Base-by-base conservation (phyloP, 305 asterid species). In the Stenogyne calaminthoides region DNA sequence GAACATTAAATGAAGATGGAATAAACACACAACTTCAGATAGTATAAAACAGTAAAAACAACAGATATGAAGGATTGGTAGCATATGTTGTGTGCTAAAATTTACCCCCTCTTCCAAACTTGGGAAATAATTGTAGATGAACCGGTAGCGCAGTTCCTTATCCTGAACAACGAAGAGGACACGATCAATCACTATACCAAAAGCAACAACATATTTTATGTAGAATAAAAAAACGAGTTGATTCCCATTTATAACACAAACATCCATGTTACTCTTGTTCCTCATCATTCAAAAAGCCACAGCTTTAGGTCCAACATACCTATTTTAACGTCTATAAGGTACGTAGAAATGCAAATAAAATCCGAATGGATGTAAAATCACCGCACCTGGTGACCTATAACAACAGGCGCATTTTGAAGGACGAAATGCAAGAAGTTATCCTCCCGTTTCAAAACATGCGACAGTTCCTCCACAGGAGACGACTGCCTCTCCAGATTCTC, bases 301-400 rank as follows among this genome's bases (percentile, higher is more conserved):
- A n/a, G n/a, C n/a, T n/a, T n/a, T n/a, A n/a, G n/a, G n/a, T n/a
- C n/a, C n/a, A n/a, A n/a, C n/a, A n/a, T n/a, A n/a, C n/a, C n/a
- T n/a, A n/a, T 9, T 40, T 11, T 40, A 40, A 40, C 14, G 3
- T 2, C 11, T 10, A 42, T 42, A 42, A 42, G 49, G 5, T 42
- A 42, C n/a, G 49, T 27, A 11, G 10, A 60, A 39, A 72, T 10
- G 76, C 64, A 72, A 32, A n/a, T n/a, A n/a, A n/a, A n/a, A n/a
- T n/a, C n/a, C n/a, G n/a, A n/a, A 19, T 36, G n/a, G n/a, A n/a
- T n/a, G n/a, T n/a, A n/a, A n/a, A n/a, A n/a, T n/a, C n/a, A n/a
- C n/a, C n/a, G n/a, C n/a, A 60, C 96, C 93, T 92, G 98, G 65
- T 93, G 98, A 55, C 98, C 98, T 16, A 91, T 93, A 73, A 93